A percentile compares a stretch with the other conserved stretches of the same genome.
phyloP scores from a whole-genome alignment of 805 yeast species.

The Metschnikowia koreensis region DNA sequence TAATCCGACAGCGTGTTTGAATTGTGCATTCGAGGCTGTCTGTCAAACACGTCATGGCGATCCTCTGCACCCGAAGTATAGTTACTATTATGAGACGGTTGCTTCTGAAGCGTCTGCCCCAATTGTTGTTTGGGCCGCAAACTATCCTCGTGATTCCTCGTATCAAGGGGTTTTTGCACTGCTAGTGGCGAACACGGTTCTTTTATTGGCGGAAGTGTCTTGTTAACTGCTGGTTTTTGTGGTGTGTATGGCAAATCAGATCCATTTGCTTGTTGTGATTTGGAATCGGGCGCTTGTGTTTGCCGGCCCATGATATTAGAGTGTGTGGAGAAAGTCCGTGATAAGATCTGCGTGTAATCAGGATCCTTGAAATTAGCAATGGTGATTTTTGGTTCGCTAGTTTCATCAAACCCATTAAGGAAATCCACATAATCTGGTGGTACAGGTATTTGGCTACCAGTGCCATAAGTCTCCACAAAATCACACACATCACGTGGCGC shows the following conservation, averaged over 20 bases:
- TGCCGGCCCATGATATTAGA: constrained; percentile 4
- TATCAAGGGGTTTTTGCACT: background rate
- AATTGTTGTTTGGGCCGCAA: background rate
- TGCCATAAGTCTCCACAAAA: constrained; percentile 55
- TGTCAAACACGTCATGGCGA: constrained; percentile 17
- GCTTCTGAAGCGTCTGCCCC: constrained; percentile 10
- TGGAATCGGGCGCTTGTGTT: background rate
- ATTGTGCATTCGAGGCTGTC: constrained; percentile 7
- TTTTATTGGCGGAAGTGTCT: constrained; percentile 13
- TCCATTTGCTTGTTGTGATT: background rate
- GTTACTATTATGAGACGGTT: constrained; percentile 17
- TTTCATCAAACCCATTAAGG: constrained; percentile 36
- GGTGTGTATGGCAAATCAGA: background rate
- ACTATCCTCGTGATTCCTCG: background rate
- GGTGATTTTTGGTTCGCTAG: constrained; percentile 16
- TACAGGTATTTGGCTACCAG: constrained; percentile 60
- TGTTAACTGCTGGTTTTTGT: constrained; percentile 5
- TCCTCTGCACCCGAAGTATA: constrained; percentile 15
- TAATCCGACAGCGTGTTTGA: constrained; percentile 27
- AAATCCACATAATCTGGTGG: constrained; percentile 67
- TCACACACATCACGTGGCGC: constrained; percentile 55
- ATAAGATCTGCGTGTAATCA: constrained; percentile 24
- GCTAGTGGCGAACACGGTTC: background rate
- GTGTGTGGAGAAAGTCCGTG: constrained; percentile 20
- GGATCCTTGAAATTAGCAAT: constrained; percentile 35